Evolutionary conservation across 2,329 filamentous ascomycete genomes (phyloP).

Genomic region (Cladosporium sp.): DNA sequence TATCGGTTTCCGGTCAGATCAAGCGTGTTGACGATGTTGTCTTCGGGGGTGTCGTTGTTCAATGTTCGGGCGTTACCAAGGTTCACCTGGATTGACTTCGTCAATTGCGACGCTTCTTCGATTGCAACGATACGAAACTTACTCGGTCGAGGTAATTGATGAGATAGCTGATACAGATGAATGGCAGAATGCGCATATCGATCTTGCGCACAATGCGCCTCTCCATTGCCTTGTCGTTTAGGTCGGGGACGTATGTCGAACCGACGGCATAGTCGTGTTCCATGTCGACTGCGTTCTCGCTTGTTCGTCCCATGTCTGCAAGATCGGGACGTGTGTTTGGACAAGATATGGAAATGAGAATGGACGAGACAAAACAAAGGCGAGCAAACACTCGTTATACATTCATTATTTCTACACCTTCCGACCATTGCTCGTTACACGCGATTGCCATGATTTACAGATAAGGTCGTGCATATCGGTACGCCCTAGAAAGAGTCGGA

Average conservation of each 20-base stretch:
- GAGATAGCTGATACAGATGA: conserved; percentile 52
- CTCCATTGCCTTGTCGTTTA: conserved; percentile 36
- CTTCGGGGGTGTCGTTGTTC: conserved; percentile 37
- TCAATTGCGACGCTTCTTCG: neutral
- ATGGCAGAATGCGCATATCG: conserved; percentile 62
- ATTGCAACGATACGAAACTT: neutral
- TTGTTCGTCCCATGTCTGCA: neutral
- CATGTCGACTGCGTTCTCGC: neutral
- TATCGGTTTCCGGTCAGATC: conserved; percentile 54
- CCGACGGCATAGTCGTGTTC: neutral
- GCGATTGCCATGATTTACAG: too few species aligned
- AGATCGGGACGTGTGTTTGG: neutral
- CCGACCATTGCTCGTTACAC: too few species aligned
- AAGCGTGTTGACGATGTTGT: conserved; percentile 51
- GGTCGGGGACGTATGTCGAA: conserved; percentile 6
- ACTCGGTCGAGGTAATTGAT: conserved; percentile 18
- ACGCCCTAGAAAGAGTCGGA: too few species aligned
- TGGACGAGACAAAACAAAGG: neutral
- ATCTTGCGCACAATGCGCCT: conserved; percentile 62
- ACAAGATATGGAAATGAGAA: neutral
- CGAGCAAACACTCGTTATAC: too few species aligned
- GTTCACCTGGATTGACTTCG: conserved; percentile 15
- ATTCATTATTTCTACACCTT: too few species aligned
- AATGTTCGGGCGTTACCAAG: conserved; percentile 42
- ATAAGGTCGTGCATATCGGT: too few species aligned